Evolutionary conservation across 2,329 filamentous ascomycete genomes (phyloP).

Genomic region (Colletotrichum gigasporum): DNA sequence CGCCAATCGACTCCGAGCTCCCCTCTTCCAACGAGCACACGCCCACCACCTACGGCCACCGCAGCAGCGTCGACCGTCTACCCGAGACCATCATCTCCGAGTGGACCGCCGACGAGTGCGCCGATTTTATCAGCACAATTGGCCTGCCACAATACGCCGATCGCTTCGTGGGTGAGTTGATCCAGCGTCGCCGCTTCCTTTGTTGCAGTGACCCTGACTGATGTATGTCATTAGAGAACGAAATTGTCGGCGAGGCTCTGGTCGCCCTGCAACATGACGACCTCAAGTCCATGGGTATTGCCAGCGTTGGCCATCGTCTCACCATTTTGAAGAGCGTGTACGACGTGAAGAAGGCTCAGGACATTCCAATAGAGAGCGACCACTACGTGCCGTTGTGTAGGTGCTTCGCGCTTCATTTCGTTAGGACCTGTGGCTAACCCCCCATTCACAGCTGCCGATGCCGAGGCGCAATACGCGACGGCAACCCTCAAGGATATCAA

Average conservation of each 20-base stretch:
- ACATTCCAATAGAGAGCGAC: constrained; percentile 89
- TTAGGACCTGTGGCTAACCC: constrained; percentile 7
- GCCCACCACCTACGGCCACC: constrained; percentile 79
- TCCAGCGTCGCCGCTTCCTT: background rate
- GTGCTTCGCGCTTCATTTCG: constrained; percentile 43
- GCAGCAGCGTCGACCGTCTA: constrained; percentile 69
- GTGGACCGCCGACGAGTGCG: constrained; percentile 88
- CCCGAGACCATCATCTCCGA: constrained; percentile 81
- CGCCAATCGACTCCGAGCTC: constrained; percentile 77
- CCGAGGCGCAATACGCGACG: constrained; percentile 83
- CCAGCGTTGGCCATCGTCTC: constrained; percentile 91
- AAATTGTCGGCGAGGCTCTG: constrained; percentile 91
- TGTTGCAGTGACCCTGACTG: background rate
- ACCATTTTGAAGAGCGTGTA: constrained; percentile 97
- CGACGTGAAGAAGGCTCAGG: constrained; percentile 94
- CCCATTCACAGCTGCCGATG: constrained; percentile 78
- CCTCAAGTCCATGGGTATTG: constrained; percentile 92
- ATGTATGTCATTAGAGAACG: constrained; percentile 73
- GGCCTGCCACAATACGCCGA: constrained; percentile 86
- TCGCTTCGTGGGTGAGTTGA: constrained; percentile 78
- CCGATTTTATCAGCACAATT: constrained; percentile 84
- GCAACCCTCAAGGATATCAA: constrained; percentile 95
- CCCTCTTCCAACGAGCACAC: constrained; percentile 78
- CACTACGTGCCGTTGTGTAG: constrained; percentile 93
- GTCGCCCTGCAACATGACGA: constrained; percentile 91